These are phyloP conservation scores for Jamesozyma lodderae DNA, from an alignment of 805 yeast species.

Conservation along the genomic window DNA sequence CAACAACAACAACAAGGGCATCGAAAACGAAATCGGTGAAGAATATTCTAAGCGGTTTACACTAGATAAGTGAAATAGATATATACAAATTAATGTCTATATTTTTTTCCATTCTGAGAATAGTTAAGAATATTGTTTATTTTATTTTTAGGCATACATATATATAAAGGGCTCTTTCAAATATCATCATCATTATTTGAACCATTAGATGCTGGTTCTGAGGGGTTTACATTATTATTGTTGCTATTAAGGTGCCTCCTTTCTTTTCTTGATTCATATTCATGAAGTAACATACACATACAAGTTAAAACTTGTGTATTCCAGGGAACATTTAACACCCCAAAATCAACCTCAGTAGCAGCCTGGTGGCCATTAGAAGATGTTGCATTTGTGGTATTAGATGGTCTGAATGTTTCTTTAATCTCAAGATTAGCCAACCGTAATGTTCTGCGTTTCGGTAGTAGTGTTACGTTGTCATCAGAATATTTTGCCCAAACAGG, in stretches of 20 bases:
- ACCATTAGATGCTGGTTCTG: background rate
- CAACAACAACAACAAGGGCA: constrained; percentile 10
- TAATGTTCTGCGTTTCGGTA: constrained; percentile 23
- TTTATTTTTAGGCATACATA: too few relatives aligned
- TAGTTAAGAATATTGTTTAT: too few relatives aligned
- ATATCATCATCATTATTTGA: too few relatives aligned
- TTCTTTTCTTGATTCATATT: constrained; percentile 28
- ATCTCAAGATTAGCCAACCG: constrained; percentile 20
- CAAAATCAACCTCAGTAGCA: constrained; percentile 3
- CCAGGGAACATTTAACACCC: constrained; percentile 19
- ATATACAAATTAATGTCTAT: too few relatives aligned
- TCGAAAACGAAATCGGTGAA: constrained; percentile 15
- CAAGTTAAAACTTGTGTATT: constrained; percentile 25
- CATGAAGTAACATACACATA: constrained; percentile 29
- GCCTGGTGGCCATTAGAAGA: too few relatives aligned
- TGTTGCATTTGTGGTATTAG: too few relatives aligned
- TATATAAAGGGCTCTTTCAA: too few relatives aligned
- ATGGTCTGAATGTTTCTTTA: constrained; percentile 10
- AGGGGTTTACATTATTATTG: background rate
- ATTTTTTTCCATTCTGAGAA: too few relatives aligned
- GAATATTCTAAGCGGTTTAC: background rate
- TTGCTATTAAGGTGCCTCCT: constrained; percentile 18
- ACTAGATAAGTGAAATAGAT: too few relatives aligned
- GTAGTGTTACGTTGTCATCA: constrained; percentile 17
- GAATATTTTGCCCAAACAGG: constrained; percentile 28